phyloP scores from a whole-genome alignment of 2,329 filamentous ascomycete species.

The Lasiodiplodia theobromae region DNA sequence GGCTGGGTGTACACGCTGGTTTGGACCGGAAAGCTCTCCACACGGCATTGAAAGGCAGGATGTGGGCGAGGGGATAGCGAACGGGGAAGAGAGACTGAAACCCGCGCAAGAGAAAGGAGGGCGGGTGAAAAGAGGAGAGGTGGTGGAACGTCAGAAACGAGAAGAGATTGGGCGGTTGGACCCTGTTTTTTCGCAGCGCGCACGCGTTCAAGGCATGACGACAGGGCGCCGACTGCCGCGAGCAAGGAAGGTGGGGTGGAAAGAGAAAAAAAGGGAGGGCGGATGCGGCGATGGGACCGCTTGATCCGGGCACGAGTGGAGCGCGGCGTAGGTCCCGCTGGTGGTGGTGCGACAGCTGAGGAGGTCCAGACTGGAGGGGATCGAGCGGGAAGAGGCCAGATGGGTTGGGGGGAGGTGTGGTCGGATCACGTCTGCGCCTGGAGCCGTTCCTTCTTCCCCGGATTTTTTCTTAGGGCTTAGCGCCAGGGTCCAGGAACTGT shows the following conservation, averaged over 20 bases:
- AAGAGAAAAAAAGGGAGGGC: conserved; percentile 7
- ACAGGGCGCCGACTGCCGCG: conserved; percentile 17
- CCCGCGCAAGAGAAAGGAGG: not conserved
- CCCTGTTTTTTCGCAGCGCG: conserved; percentile 13
- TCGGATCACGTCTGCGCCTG: conserved; percentile 14
- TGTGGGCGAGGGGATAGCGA: not conserved
- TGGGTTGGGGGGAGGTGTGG: not conserved
- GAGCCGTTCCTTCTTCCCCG: conserved; percentile 14
- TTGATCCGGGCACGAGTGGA: not conserved
- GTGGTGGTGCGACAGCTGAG: not conserved
- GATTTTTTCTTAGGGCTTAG: conserved; percentile 25
- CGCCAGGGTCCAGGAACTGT: conserved; percentile 6
- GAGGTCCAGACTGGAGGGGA: not conserved
- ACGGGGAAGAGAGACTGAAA: not conserved
- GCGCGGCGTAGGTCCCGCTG: not conserved
- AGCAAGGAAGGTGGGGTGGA: conserved; percentile 26
- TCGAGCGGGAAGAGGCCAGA: not conserved
- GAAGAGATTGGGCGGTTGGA: not conserved
- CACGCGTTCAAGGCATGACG: conserved; percentile 27
- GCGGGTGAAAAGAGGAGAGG: not conserved
- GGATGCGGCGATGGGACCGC: not conserved
- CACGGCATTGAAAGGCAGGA: conserved; percentile 8
- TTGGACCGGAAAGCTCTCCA: not conserved
- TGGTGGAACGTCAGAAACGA: not conserved
- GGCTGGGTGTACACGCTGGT: conserved; percentile 1